Conservation (phyloP, 1,284 basidiomycete species). For the Volvariella volvacea region DNA sequence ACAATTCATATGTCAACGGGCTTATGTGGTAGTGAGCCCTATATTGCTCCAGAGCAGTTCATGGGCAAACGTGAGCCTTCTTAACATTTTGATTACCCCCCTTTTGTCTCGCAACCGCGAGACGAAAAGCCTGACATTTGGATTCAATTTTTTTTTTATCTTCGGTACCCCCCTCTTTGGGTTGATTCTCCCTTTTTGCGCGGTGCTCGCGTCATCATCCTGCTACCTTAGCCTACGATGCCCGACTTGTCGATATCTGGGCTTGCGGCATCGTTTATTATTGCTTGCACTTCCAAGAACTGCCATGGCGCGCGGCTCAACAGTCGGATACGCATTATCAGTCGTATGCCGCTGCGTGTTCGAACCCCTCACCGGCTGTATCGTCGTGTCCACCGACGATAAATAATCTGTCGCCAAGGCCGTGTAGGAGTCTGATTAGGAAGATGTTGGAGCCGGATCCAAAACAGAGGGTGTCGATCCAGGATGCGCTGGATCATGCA, state of each 20-base stretch:
- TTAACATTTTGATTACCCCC: constrained; percentile 16
- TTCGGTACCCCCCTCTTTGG: constrained; percentile 9
- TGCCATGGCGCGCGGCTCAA: constrained; percentile 96
- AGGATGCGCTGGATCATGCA: constrained; percentile 77
- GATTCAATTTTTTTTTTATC: constrained; percentile 17
- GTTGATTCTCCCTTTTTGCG: constrained; percentile 4
- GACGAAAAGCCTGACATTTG: constrained; percentile 25
- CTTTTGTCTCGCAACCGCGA: not conserved
- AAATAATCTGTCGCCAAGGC: constrained; percentile 83
- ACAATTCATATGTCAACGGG: constrained; percentile 97
- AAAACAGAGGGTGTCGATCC: constrained; percentile 71
- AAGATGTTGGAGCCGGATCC: constrained; percentile 97
- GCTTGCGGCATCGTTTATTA: constrained; percentile 97
- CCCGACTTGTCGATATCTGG: constrained; percentile 96
- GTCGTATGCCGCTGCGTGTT: constrained; percentile 72
- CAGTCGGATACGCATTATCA: constrained; percentile 78
- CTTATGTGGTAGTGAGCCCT: constrained; percentile 95
- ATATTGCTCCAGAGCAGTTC: constrained; percentile 98
- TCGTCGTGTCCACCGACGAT: constrained; percentile 67
- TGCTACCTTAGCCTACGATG: constrained; percentile 99
- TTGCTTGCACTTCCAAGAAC: constrained; percentile 94
- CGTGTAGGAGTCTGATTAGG: constrained; percentile 80
- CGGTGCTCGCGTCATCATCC: constrained; percentile 8
- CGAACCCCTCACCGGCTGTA: constrained; percentile 26
- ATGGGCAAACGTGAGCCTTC: constrained; percentile 82